Base-by-base conservation (phyloP, 805 yeast genomes). In the Spathaspora boniae region DNA sequence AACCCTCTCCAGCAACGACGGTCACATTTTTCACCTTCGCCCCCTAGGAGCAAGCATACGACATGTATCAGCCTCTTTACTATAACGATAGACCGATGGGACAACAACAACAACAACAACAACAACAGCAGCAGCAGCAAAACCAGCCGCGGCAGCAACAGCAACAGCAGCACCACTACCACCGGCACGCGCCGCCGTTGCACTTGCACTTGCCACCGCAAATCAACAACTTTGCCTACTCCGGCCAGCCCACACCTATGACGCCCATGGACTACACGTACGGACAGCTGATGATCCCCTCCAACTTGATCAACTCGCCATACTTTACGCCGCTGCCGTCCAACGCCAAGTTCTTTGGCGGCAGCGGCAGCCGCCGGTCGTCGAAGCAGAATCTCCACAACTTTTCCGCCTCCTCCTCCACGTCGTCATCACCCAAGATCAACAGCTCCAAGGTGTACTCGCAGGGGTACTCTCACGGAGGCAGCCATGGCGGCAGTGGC, bases 261-360 rank as follows among this genome's bases (percentile, higher is more conserved):
- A 70, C 82, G 2, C 85, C 86, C 2, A 68, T 78, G 46, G 86
- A 80, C 49, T 53, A 72, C 38, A 59, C 72, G 4, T 80, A 78
- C 47, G 79, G 82, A 6, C 72, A 76, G 4, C 72, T 80, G 9
- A 67, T 80, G 66, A 58, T 81, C 14, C 88, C 88, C 1, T 62
- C 80, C 12, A 82, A 79, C 46, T 56, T 81, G 34, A 61, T 76
- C 39, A 69, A 76, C 3, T 78, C 86, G 3, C 86, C 86, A 0
- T 80, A 71, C 47, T 59, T 75, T 7, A 74, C 70, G 36, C 56
- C 43, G 68, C 26, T 68, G 9, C 47, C 38, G 33, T 38, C 36
- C 18, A n/a, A n/a, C n/a, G 37, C 43, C 15, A 27, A 34, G 15
- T 37, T 27, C 21, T 24, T 34, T 17, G 18, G 31, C 12, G 21